Percentiles rank a stretch among this genome's conserved stretches.
Conservation (phyloP, 108 stramenopile genomes). For the Epithemia pelagica region DNA sequence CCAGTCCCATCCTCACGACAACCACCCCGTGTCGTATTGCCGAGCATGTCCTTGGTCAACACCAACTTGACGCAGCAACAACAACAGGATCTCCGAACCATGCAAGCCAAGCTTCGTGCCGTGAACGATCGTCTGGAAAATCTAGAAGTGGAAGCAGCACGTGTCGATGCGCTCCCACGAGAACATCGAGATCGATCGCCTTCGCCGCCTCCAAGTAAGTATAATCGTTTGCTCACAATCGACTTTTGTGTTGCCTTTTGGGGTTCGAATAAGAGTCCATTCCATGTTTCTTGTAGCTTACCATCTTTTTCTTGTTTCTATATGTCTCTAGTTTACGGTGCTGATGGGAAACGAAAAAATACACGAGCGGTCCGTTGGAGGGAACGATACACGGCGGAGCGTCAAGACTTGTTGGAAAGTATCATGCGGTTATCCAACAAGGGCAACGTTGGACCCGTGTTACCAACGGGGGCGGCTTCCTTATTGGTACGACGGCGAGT, state of each 20-base stretch:
- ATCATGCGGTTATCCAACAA: constrained; percentile 38
- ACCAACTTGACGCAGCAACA: constrained; percentile 44
- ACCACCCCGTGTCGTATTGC: constrained; percentile 22
- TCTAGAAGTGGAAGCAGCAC: constrained; percentile 58
- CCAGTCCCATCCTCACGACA: too few species aligned
- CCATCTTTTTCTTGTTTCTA: too few species aligned
- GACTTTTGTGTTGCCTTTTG: too few species aligned
- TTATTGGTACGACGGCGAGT: constrained; percentile 62
- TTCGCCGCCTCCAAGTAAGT: constrained; percentile 75
- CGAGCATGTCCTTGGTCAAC: constrained; percentile 23
- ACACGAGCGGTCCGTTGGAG: constrained; percentile 94
- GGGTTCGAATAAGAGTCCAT: too few species aligned
- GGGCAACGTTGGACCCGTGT: constrained; percentile 48
- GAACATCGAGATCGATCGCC: constrained; percentile 80
- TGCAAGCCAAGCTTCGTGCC: constrained; percentile 50
- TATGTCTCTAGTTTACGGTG: constrained; percentile 64
- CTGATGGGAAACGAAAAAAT: constrained; percentile 92
- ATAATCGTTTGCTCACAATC: too few species aligned
- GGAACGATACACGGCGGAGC: constrained; percentile 77
- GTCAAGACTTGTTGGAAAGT: constrained; percentile 76
- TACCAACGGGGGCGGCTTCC: constrained; percentile 31
- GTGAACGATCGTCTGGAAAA: constrained; percentile 58
- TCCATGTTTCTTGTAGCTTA: too few species aligned
- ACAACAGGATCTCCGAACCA: constrained; percentile 23
- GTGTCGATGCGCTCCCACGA: constrained; percentile 71